Base-by-base conservation (phyloP, 2,329 filamentous ascomycete genomes). In the Gremmenia infestans region DNA sequence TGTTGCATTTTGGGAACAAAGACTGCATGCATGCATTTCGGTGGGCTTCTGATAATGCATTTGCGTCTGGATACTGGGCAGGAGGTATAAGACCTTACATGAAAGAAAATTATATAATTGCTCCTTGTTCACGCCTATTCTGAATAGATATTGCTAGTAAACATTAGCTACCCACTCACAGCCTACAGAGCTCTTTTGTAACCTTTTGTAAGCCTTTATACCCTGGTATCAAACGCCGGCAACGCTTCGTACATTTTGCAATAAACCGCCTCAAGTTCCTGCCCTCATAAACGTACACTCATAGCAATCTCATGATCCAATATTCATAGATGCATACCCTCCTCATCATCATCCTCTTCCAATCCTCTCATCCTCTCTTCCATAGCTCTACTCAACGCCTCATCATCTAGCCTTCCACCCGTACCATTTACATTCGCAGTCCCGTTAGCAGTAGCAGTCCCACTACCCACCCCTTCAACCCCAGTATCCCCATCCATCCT, bases 241-340 rank as follows among this genome's bases (percentile, higher is more conserved):
- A 56, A 55, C 59, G 56, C 48, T 52, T 22, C 19, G 3, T 48
- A 43, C 7, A 9, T 28, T 28, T 28, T 28, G 17, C 36, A 15
- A 48, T 46, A 46, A 17, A 17, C 25, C 9, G 15, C 42, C 36
- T 12, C 37, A 39, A 39, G n/a, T 12, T 39, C 37, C 14, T 39
- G 5, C n/a, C n/a, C 14, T 17, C 37, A 39, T 39, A 15, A 25
- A 5, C 42, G 23, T 37, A 32, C 50, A 40, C 19, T 45, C 17
- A 52, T 32, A 14, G 25, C 43, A 5, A 17, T 45, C 42, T 9
- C 17, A n/a, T 15, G 37, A 15, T 8, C 37, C 2, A 40, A 45
- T 17, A 6, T 22, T 76, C 68, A 88, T 47, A 88, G 70, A 72
- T 88, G 83, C 74, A 88, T 75, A 1, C 85, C 85, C 19, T 83